A percentile compares a stretch with the other conserved stretches of the same genome.
Evolutionary conservation across 108 stramenopile species (phyloP).

Genomic region (Parmales sp.): DNA sequence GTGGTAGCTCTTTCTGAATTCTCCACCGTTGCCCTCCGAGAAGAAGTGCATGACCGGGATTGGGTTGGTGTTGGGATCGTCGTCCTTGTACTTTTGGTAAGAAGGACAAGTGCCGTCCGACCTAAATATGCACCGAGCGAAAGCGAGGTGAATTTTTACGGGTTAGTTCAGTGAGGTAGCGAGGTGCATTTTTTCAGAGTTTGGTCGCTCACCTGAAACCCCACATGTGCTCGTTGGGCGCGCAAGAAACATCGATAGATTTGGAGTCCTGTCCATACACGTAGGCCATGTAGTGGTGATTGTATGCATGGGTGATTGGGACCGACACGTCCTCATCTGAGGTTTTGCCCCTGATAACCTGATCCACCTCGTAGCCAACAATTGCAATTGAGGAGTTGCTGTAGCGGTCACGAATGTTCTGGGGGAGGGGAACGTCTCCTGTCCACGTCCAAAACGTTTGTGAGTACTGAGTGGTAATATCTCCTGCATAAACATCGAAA

Average conservation of each 20-base stretch:
- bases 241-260: too few relatives aligned
- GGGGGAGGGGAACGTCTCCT: conserved; percentile 25
- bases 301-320: conserved; percentile 41
- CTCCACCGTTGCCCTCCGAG: conserved; percentile 36
- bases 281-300: conserved; percentile 31
- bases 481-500: conserved; percentile 34
- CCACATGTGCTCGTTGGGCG: too few relatives aligned
- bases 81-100: too few relatives aligned
- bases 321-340: conserved; percentile 34
- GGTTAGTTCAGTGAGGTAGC: too few relatives aligned
- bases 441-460: conserved; percentile 30
- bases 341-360: conserved; percentile 21
- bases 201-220: too few relatives aligned
- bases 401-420: conserved; percentile 25
- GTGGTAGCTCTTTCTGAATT: conserved; percentile 29
- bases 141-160: too few relatives aligned
- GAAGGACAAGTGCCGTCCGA: too few relatives aligned
- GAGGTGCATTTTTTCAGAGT: too few relatives aligned
- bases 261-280: too few relatives aligned
- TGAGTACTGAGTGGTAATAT: conserved; percentile 21
- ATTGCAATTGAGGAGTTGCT: conserved; percentile 24
- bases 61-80: too few relatives aligned
- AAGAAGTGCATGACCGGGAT: conserved; percentile 17
- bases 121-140: too few relatives aligned
- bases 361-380: conserved; percentile 37